phyloP scores from a whole-genome alignment of 441 rosid species.

The Croton laevigatus region DNA sequence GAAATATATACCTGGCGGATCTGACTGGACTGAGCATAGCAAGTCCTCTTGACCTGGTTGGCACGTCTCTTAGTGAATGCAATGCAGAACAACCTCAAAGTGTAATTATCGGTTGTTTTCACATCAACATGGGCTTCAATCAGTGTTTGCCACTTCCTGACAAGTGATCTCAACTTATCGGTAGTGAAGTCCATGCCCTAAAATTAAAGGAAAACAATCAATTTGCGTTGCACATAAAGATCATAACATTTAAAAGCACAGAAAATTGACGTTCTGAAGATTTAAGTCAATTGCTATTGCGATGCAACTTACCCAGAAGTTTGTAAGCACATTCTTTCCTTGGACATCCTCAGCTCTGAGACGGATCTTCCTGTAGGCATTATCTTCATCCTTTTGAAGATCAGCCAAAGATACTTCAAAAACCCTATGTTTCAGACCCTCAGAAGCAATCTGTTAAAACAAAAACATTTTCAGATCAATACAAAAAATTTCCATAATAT shows the following conservation, averaged over 20 bases:
- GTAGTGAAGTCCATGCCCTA: conserved; percentile 70
- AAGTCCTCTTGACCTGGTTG: conserved; percentile 84
- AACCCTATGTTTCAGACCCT: conserved; percentile 77
- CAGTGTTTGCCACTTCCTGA: conserved; percentile 78
- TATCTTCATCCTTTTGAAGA: conserved; percentile 72
- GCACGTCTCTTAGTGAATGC: conserved; percentile 79
- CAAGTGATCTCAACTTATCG: conserved; percentile 81
- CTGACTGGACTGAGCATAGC: conserved; percentile 83
- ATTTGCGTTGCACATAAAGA: not conserved
- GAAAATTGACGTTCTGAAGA: not conserved
- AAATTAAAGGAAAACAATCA: not conserved
- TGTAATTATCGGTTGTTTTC: conserved; percentile 73
- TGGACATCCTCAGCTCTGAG: conserved; percentile 90
- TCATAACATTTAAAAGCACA: not conserved
- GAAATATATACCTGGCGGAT: conserved; percentile 52
- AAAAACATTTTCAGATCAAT: not conserved
- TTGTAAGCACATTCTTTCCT: conserved; percentile 78
- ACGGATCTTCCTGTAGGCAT: conserved; percentile 74
- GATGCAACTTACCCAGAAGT: conserved; percentile 64
- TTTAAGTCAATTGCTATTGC: not conserved
- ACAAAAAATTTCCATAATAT: not conserved
- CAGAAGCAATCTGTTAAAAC: conserved; percentile 71
- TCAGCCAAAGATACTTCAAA: conserved; percentile 80
- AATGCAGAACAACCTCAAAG: conserved; percentile 80
- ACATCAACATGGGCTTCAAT: conserved; percentile 92